phyloP scores from a whole-genome alignment of 805 yeast genomes.

The Teunomyces pallodes region DNA sequence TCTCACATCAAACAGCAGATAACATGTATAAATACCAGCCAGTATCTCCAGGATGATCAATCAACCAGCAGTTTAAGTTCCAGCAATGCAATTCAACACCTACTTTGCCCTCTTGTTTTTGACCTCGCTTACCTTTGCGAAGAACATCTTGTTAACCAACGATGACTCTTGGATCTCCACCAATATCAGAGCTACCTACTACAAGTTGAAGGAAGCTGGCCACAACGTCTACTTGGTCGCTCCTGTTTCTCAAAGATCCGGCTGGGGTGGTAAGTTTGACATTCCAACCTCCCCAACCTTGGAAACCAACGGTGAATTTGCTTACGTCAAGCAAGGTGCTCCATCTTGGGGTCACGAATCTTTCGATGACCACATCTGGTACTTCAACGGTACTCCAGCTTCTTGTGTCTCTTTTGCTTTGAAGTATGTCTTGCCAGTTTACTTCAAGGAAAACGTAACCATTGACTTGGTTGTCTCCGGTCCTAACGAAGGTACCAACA shows the following conservation, averaged over 20 bases:
- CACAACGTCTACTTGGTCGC: slow-evolving; percentile 50
- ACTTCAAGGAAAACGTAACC: slow-evolving; percentile 37
- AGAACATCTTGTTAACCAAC: slow-evolving; percentile 20
- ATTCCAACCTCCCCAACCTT: slow-evolving; percentile 39
- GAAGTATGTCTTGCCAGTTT: slow-evolving; percentile 45
- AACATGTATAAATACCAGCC: not conserved
- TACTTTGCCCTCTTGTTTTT: slow-evolving; percentile 7
- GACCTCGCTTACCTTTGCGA: slow-evolving; percentile 12
- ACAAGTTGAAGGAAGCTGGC: slow-evolving; percentile 39
- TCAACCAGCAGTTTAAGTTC: not conserved
- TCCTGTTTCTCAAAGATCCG: slow-evolving; percentile 50
- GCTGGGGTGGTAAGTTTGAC: slow-evolving; percentile 54
- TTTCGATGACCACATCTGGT: slow-evolving; percentile 36
- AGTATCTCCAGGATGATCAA: not conserved
- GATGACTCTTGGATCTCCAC: slow-evolving; percentile 20
- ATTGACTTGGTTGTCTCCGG: slow-evolving; percentile 52
- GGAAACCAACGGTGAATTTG: slow-evolving; percentile 46
- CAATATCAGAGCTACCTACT: slow-evolving; percentile 22
- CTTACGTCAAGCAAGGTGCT: slow-evolving; percentile 45
- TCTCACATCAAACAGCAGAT: not conserved
- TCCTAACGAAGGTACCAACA: slow-evolving; percentile 52
- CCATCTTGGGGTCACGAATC: slow-evolving; percentile 57
- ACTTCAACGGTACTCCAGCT: slow-evolving; percentile 57
- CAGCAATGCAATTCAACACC: slow-evolving; percentile 10
- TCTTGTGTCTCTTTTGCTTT: slow-evolving; percentile 49